Conservation (phyloP, 805 yeast genomes). For the Candida sithepensis region DNA sequence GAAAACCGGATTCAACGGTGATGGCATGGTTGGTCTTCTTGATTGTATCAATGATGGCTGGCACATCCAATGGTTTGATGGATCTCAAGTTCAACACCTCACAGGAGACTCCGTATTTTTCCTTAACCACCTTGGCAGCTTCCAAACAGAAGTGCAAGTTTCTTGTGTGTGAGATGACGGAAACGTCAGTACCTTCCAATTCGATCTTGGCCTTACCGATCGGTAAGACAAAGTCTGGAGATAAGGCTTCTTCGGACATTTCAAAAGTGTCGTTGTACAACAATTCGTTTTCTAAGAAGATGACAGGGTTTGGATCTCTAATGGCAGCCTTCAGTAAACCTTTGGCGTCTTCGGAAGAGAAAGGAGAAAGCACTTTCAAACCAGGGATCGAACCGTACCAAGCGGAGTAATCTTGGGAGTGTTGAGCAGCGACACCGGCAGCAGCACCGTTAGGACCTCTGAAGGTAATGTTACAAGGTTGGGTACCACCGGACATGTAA, state of each 20-base stretch:
- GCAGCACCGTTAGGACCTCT: slow-evolving; percentile 99
- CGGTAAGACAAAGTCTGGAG: slow-evolving; percentile 88
- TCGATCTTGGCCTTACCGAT: slow-evolving; percentile 95
- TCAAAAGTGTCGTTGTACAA: slow-evolving; percentile 90
- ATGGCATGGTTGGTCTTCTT: slow-evolving; percentile 96
- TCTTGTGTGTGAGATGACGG: slow-evolving; percentile 89
- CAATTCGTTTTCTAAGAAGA: slow-evolving; percentile 93
- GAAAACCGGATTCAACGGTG: slow-evolving; percentile 97
- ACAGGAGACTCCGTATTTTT: slow-evolving; percentile 81
- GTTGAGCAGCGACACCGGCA: slow-evolving; percentile 99
- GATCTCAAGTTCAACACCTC: slow-evolving; percentile 96
- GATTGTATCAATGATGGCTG: slow-evolving; percentile 78
- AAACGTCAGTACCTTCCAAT: slow-evolving; percentile 85
- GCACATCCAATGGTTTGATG: slow-evolving; percentile 93
- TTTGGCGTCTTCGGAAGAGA: slow-evolving; percentile 91
- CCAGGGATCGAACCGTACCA: slow-evolving; percentile 99
- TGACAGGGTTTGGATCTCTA: slow-evolving; percentile 98
- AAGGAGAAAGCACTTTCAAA: slow-evolving; percentile 93
- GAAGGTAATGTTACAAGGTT: slow-evolving; percentile 94
- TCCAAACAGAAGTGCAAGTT: slow-evolving; percentile 80
- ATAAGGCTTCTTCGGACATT: slow-evolving; percentile 81
- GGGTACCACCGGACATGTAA: slow-evolving; percentile 99
- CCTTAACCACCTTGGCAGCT: slow-evolving; percentile 85
- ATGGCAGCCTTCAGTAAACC: slow-evolving; percentile 95
- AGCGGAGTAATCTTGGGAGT: slow-evolving; percentile 94